Evolutionary conservation across 2,329 filamentous ascomycete genomes (phyloP).

Genomic region (Cordyceps militaris): DNA sequence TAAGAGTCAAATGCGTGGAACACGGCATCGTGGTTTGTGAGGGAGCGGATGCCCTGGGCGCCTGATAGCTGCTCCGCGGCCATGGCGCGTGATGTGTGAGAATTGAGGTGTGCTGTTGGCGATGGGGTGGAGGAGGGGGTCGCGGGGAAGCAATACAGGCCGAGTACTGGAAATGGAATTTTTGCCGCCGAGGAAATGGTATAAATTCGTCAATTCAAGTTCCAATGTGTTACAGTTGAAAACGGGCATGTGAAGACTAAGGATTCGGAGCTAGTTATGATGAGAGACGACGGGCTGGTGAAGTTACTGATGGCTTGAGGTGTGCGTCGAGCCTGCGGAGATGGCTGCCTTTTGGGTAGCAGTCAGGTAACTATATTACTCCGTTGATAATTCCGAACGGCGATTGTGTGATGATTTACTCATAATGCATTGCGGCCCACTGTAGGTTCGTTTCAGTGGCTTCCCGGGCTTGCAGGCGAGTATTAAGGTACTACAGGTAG

Average conservation of each 20-base stretch:
- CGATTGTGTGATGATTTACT: background rate
- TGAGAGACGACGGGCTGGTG: background rate
- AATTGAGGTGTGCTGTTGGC: background rate
- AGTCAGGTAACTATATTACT: background rate
- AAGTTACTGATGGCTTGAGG: background rate
- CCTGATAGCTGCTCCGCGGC: conserved; percentile 23
- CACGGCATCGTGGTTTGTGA: conserved; percentile 34
- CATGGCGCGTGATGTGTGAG: conserved; percentile 9
- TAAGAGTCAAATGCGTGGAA: conserved; percentile 59
- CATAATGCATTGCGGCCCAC: background rate
- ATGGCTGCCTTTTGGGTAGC: background rate
- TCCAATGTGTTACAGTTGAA: background rate
- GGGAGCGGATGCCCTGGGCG: conserved; percentile 32
- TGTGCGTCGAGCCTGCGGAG: background rate
- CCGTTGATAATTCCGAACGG: background rate
- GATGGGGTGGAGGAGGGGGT: background rate
- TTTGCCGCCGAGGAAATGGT: too few species aligned
- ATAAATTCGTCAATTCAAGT: background rate
- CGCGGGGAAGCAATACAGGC: background rate
- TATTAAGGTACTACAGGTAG: too few species aligned
- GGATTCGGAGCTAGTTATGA: background rate
- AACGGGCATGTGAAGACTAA: background rate
- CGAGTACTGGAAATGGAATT: background rate
- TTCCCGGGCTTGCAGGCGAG: too few species aligned
- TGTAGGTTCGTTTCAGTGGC: too few species aligned